These are phyloP conservation scores for Crucibulum cyathiforme DNA, from an alignment of 1,284 basidiomycete species.

Conservation along the genomic window DNA sequence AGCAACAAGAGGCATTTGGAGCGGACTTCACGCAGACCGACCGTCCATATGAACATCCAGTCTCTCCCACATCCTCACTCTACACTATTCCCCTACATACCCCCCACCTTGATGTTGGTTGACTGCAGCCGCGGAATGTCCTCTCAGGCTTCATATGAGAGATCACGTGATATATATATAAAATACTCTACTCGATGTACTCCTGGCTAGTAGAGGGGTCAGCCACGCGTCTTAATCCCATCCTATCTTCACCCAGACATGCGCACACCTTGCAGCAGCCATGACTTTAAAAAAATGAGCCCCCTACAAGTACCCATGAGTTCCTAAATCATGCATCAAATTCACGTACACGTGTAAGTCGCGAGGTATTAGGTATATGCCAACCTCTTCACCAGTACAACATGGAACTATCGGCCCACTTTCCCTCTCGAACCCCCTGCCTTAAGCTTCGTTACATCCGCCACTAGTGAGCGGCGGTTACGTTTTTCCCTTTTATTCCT, in stretches of 20 bases:
- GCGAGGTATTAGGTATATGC: conserved; percentile 46
- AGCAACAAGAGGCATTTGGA: conserved; percentile 85
- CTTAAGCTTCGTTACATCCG: background rate
- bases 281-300: background rate
- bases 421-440: background rate
- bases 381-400: conserved; percentile 2
- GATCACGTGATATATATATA: conserved; percentile 35
- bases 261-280: background rate
- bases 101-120: conserved; percentile 7
- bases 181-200: conserved; percentile 13
- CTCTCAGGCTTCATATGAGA: background rate
- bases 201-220: too few relatives aligned
- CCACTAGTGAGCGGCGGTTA: conserved; percentile 7
- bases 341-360: conserved; percentile 40
- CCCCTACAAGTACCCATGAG: conserved; percentile 2
- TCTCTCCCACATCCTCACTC: conserved; percentile 10
- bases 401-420: background rate
- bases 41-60: conserved; percentile 42
- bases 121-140: too few relatives aligned
- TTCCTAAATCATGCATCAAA: conserved; percentile 24
- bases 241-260: background rate
- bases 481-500: conserved; percentile 11
- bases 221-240: background rate
- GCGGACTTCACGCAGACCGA: conserved; percentile 75
- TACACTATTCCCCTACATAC: conserved; percentile 1